Base-by-base conservation (phyloP, 352 stramenopile species). In the Phytophthora capsici region DNA sequence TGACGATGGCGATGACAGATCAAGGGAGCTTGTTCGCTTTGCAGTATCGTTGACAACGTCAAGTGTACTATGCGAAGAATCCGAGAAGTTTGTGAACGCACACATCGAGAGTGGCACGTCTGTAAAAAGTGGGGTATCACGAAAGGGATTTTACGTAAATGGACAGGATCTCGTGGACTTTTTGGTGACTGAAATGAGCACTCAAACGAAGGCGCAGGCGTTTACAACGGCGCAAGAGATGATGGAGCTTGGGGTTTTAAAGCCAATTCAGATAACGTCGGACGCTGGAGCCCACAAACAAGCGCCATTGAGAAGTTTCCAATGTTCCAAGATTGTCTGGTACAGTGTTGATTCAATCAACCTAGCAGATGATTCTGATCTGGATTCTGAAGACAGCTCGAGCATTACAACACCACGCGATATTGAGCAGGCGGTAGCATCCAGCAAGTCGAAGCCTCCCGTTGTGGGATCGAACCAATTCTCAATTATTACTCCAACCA, bases 401-500 rank as follows among this genome's bases (percentile, higher is more conserved):
- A 84, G 63, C 26, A 46, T 62, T 41, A 64, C 20, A 17, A 78
- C 61, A 37, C 66, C 62, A 22, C 61, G 58, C 49, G 47, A 73
- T 53, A 71, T 62, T 40, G 32, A 78, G 17, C 16, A 57, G 14
- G 25, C 43, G 0, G 47, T 40, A 68, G 37, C 22, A 3, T 56
- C 51, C 0, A 38, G 32, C 20, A 80, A 74, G 14, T 36, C 28
- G 66, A 84, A 75, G 37, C 37, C 48, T 34, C 17, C 22, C 6
- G 55, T 65, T 10, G 52, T 78, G 28, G 75, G 80, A 6, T 90
- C 86, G 5, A 91, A 86, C 30, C 84, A 95, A 46, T 96, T 96
- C 48, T 93, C 88, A 4, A 95, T 96, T 52, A 86, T 93, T 56
- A 96, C 86, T 3, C 75, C 85, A 10, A 93, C 82, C 1, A 96